Evolutionary conservation across 1,284 basidiomycete species (phyloP), one percentile per base, ranked within the genome.

Genomic region (Tetrapyrgos nigripes): DNA sequence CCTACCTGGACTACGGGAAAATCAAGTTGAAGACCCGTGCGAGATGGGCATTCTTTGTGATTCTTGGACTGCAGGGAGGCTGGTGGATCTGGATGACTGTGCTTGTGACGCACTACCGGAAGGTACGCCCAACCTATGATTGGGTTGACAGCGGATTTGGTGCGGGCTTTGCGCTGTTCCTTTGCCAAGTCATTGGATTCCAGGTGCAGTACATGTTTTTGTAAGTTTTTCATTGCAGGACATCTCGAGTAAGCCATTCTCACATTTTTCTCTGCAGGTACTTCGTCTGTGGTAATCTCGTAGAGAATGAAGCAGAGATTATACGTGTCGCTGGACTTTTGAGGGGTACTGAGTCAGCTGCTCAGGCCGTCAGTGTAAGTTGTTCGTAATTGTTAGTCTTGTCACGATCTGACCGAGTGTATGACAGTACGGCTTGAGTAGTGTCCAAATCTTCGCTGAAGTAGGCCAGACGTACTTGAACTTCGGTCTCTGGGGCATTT

Each of bases 131-230:
- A 17, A 57, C 60, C 5, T 64, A 50, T 33, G 63, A 64, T 24
- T 64, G 63, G 63, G 33, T 21, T 37, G 50, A 53, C 44, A 9
- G 47, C 11, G 60, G 63, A 4, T 64, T 64, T 47, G 60, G 63
- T 11, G 33, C 51, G 11, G 55, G 50, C 14, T 64, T 64, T 29
- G 58, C 52, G 9, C 19, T 64, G 28, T 58, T 51, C 33, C 13
- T 64, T 4, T 46, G 62, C 40, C 52, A 54, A 5, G 56, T 55
- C 17, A 53, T 55, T 17, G 37, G 44, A 11, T 49, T 55, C 43
- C 52, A 50, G 40, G 26, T 51, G n/a, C 44, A 48, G 13, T 53
- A 50, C 48, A 50, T 51, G 44, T 55, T 33, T 40, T 27, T 53
- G 48, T 58, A 17, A 19, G 49, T 50, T 28, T 52, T 19, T 37